Conservation (phyloP, 176 grass and related monocot species). For the Triticum timopheevii region DNA sequence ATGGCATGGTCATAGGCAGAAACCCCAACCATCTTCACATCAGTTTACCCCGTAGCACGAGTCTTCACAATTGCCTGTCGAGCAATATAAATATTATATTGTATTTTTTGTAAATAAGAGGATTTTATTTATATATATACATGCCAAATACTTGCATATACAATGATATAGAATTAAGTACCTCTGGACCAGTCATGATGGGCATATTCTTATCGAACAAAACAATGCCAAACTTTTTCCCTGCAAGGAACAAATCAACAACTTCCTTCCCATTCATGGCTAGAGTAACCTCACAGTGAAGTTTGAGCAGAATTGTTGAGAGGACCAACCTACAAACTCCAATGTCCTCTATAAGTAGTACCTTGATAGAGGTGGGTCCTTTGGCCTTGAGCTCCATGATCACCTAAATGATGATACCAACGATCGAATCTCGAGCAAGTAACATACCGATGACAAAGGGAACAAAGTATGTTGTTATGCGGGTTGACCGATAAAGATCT, state of each 20-base stretch:
- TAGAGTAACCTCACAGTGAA: not conserved
- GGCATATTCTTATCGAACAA: conserved; percentile 31
- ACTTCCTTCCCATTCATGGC: conserved; percentile 36
- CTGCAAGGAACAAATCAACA: conserved; percentile 18
- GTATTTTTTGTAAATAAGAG: too few species aligned
- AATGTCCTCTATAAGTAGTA: conserved; percentile 18
- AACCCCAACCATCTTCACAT: too few species aligned
- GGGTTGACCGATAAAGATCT: too few species aligned
- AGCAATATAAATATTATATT: too few species aligned
- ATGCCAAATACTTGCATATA: too few species aligned
- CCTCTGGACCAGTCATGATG: conserved; percentile 26
- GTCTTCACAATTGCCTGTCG: too few species aligned
- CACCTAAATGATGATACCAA: not conserved
- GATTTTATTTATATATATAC: not conserved
- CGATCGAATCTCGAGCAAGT: too few species aligned
- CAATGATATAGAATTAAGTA: not conserved
- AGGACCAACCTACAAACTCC: not conserved
- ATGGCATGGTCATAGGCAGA: too few species aligned
- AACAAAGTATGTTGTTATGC: too few species aligned
- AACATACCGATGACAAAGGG: too few species aligned
- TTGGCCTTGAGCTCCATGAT: not conserved
- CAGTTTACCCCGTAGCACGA: too few species aligned
- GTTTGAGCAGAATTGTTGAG: not conserved
- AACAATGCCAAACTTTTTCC: conserved; percentile 33
- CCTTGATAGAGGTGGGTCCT: not conserved